Percentiles rank a stretch among this genome's conserved stretches.
phyloP scores from a whole-genome alignment of 306 rosid species.

The Citrullus amarus region DNA sequence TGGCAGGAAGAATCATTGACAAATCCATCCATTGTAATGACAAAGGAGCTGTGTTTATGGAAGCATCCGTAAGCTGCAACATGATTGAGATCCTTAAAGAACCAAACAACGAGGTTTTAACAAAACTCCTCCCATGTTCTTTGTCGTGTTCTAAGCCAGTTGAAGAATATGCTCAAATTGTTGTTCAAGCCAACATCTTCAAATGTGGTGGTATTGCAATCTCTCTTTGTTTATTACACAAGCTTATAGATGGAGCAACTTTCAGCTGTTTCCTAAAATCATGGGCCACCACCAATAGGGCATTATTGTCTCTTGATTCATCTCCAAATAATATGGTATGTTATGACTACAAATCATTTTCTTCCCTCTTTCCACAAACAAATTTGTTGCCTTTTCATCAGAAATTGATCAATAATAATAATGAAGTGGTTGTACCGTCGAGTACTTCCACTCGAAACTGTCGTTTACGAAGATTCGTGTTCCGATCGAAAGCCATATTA shows the following conservation, averaged over 20 bases:
- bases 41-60: slow-evolving; percentile 30
- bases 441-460: not conserved
- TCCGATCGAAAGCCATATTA: not conserved
- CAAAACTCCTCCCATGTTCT: not conserved
- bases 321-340: not conserved
- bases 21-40: slow-evolving; percentile 32
- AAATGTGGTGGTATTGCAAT: not conserved
- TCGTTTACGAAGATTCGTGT: not conserved
- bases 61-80: slow-evolving; percentile 1
- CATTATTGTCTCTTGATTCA: not conserved
- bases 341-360: not conserved
- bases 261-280: not conserved
- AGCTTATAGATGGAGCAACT: not conserved
- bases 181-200: not conserved
- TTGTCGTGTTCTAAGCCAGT: not conserved
- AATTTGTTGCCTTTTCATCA: not conserved
- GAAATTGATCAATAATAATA: too few relatives aligned
- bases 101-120: not conserved
- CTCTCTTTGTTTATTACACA: not conserved
- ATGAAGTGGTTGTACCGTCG: not conserved
- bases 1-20: slow-evolving; percentile 28
- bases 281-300: not conserved
- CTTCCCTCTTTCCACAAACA: not conserved
- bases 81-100: not conserved
- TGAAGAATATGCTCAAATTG: not conserved